These are phyloP conservation scores for Alternaria incomplexa DNA, from an alignment of 2,329 filamentous ascomycete species.

Conservation along the genomic window DNA sequence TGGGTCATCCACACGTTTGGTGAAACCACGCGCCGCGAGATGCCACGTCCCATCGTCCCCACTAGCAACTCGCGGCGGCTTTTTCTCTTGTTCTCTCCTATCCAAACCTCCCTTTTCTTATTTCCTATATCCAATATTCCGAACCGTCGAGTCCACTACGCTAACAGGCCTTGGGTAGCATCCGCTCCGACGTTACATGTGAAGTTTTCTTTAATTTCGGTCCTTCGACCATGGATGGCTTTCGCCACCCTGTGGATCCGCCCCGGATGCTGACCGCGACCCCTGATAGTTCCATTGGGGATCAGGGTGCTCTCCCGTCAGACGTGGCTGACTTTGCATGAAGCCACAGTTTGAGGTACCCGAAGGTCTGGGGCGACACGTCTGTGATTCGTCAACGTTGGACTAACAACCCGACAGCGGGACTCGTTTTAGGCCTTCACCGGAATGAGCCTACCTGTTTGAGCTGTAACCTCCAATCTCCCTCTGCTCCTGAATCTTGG, in stretches of 20 bases:
- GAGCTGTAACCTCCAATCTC: neutral
- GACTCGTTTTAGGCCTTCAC: constrained; percentile 10
- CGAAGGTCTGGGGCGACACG: neutral
- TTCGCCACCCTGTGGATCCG: constrained; percentile 7
- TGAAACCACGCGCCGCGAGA: constrained; percentile 3
- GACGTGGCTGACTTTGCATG: constrained; percentile 27
- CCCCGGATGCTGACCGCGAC: constrained; percentile 1
- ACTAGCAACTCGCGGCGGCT: neutral
- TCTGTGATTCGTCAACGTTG: constrained; percentile 19
- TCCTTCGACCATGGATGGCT: constrained; percentile 2
- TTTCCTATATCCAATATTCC: constrained; percentile 18
- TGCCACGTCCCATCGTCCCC: neutral
- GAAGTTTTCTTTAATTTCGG: constrained; percentile 16
- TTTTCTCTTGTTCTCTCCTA: neutral
- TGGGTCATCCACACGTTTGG: constrained; percentile 1
- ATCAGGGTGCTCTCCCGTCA: constrained; percentile 10
- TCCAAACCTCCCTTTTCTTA: constrained; percentile 1
- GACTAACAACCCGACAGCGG: constrained; percentile 16
- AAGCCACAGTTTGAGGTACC: constrained; percentile 26
- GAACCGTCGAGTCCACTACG: constrained; percentile 9
- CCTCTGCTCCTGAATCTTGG: constrained; percentile 2
- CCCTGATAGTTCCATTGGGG: neutral
- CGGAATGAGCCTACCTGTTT: constrained; percentile 12
- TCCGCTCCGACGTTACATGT: constrained; percentile 18
- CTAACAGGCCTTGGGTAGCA: constrained; percentile 20